phyloP scores from a whole-genome alignment of 1,284 basidiomycete genomes.

The Cutaneotrichosporon daszewskae region DNA sequence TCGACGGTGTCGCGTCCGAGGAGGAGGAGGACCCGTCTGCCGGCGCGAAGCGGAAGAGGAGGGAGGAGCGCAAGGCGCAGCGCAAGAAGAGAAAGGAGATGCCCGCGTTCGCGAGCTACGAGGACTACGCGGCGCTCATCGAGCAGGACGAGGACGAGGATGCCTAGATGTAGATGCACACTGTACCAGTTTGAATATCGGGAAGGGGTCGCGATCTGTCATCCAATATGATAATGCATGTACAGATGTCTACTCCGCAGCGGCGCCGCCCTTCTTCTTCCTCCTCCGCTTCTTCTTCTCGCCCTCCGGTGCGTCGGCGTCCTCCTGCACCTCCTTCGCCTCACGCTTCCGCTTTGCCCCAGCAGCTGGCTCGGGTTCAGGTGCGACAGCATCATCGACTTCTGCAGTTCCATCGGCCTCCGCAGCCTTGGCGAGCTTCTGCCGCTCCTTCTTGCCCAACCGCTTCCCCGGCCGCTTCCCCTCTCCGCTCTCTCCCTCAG shows the following conservation, averaged over 20 bases:
- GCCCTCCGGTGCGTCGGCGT: conserved; percentile 2
- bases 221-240: too few species aligned
- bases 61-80: conserved; percentile 50
- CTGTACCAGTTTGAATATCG: conserved; percentile 10
- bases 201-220: too few species aligned
- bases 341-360: conserved; percentile 13
- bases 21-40: conserved; percentile 53
- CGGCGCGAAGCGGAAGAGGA: conserved; percentile 50
- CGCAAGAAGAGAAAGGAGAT: conserved; percentile 66
- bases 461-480: conserved; percentile 34
- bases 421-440: conserved; percentile 19
- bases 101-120: conserved; percentile 88
- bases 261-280: conserved; percentile 14
- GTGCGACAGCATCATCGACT: neutral
- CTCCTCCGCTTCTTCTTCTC: conserved; percentile 20
- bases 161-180: conserved; percentile 2
- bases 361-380: neutral
- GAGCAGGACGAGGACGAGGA: conserved; percentile 57
- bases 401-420: conserved; percentile 7
- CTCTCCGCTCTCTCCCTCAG: conserved; percentile 11
- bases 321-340: neutral
- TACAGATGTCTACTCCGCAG: conserved; percentile 1
- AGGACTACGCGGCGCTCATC: conserved; percentile 90
- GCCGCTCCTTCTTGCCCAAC: conserved; percentile 50
- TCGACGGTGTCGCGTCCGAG: conserved; percentile 40